Percentiles rank a stretch among this genome's conserved stretches.
phyloP scores from a whole-genome alignment of 106 monocot species.

The Posidonia australis region DNA sequence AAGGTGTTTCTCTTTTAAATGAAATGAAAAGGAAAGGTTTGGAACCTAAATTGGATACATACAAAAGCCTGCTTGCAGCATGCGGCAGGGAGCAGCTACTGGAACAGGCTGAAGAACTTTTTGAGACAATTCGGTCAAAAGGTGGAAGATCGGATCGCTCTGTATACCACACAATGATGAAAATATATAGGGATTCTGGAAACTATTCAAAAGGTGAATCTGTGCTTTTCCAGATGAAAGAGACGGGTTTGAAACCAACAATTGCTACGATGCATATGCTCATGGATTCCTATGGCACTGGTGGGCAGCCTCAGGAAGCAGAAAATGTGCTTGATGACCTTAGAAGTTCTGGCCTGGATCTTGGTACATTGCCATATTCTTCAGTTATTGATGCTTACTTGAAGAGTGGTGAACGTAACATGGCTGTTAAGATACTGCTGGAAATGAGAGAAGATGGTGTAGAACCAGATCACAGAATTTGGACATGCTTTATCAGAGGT shows the following conservation, averaged over 20 bases:
- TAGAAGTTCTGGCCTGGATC: slow-evolving; percentile 42
- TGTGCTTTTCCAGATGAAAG: slow-evolving; percentile 65
- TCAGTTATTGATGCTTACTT: slow-evolving; percentile 95
- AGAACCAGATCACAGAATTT: slow-evolving; percentile 82
- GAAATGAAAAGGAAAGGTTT: slow-evolving; percentile 61
- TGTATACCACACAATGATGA: slow-evolving; percentile 88
- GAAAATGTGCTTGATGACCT: slow-evolving; percentile 75
- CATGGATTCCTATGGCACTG: slow-evolving; percentile 78
- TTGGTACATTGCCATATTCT: slow-evolving; percentile 69
- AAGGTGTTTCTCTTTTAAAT: slow-evolving; percentile 70
- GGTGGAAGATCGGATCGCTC: slow-evolving; percentile 51
- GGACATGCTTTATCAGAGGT: slow-evolving; percentile 93
- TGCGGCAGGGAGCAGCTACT: slow-evolving; percentile 59
- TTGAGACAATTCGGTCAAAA: slow-evolving; percentile 41
- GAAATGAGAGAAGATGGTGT: slow-evolving; percentile 75
- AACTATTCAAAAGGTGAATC: slow-evolving; percentile 70
- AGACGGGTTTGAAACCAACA: slow-evolving; percentile 73
- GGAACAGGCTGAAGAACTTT: slow-evolving; percentile 88
- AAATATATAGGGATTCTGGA: slow-evolving; percentile 79
- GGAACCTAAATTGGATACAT: slow-evolving; percentile 73
- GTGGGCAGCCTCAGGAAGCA: slow-evolving; percentile 65
- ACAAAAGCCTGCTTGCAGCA: slow-evolving; percentile 88
- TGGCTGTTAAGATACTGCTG: slow-evolving; percentile 50
- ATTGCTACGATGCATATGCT: slow-evolving; percentile 94
- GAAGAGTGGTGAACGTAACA: slow-evolving; percentile 59